Conservation (phyloP, 2,329 filamentous ascomycete species). For the Bipolaris oryzae region DNA sequence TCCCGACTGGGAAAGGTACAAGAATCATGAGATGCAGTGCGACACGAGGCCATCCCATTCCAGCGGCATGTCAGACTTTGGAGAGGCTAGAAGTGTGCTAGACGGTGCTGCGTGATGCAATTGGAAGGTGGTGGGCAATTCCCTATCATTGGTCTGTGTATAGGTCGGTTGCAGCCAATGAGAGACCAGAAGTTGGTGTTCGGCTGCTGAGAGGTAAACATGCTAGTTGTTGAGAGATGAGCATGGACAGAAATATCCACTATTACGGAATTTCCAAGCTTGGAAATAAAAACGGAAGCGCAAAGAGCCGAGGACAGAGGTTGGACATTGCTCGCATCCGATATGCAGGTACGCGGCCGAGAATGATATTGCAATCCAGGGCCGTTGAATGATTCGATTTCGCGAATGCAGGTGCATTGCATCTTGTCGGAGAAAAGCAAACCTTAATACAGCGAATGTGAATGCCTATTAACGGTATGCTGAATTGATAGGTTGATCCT, state of each 20-base stretch:
- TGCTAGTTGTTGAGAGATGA: slow-evolving; percentile 17
- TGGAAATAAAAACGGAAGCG: neutral
- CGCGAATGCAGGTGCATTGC: no score
- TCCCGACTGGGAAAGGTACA: slow-evolving; percentile 16
- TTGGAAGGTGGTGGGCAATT: slow-evolving; percentile 34
- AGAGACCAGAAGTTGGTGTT: slow-evolving; percentile 20
- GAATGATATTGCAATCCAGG: no score
- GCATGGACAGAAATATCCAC: slow-evolving; percentile 27
- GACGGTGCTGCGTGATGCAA: slow-evolving; percentile 31
- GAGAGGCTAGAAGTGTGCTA: slow-evolving; percentile 17
- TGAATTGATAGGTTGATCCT: no score
- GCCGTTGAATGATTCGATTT: no score
- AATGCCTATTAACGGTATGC: no score
- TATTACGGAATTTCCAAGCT: slow-evolving; percentile 26
- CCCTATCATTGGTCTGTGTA: slow-evolving; percentile 37
- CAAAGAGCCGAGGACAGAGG: neutral
- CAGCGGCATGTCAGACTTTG: slow-evolving; percentile 14
- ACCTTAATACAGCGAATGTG: no score
- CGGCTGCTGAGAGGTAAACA: slow-evolving; percentile 14
- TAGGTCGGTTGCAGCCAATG: slow-evolving; percentile 35
- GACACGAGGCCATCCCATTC: slow-evolving; percentile 19
- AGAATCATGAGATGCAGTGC: slow-evolving; percentile 15
- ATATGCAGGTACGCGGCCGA: neutral
- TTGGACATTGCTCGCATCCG: neutral
- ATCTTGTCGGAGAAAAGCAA: no score